Percentiles rank a stretch among this genome's conserved stretches.
These are phyloP conservation scores for Cruciata laevipes DNA, from an alignment of 257 asterid genomes.

Conservation along the genomic window DNA sequence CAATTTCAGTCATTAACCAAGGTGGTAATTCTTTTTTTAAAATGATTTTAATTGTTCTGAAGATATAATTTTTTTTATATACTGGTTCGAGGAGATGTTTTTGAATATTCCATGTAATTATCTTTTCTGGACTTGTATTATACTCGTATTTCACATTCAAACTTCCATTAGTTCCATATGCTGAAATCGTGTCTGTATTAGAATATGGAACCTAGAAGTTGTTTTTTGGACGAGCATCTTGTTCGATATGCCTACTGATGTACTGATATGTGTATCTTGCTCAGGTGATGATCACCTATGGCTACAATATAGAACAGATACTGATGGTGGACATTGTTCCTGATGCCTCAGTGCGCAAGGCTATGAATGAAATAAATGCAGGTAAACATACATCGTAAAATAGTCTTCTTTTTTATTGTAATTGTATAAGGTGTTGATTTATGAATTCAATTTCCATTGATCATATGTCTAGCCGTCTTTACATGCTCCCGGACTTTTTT, in stretches of 20 bases:
- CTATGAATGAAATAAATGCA: slow-evolving; percentile 98
- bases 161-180: neutral
- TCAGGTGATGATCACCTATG: slow-evolving; percentile 99
- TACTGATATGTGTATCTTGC: slow-evolving; percentile 7
- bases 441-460: neutral
- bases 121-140: neutral
- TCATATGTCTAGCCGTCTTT: neutral
- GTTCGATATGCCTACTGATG: slow-evolving; percentile 1
- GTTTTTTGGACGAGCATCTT: neutral
- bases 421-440: neutral
- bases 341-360: slow-evolving; percentile 80
- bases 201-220: neutral
- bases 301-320: slow-evolving; percentile 91
- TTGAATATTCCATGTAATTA: neutral
- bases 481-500: neutral
- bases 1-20: neutral
- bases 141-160: neutral
- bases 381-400: slow-evolving; percentile 34
- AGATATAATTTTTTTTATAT: no score
- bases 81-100: slow-evolving; percentile 3
- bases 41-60: no score
- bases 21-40: neutral
- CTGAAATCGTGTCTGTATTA: neutral
- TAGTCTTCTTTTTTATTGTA: neutral
- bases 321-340: slow-evolving; percentile 96